Evolutionary conservation across 169 alveolate genomes (phyloP), one percentile per base, ranked within the genome.

Genomic region (Cryptosporidium canis): DNA sequence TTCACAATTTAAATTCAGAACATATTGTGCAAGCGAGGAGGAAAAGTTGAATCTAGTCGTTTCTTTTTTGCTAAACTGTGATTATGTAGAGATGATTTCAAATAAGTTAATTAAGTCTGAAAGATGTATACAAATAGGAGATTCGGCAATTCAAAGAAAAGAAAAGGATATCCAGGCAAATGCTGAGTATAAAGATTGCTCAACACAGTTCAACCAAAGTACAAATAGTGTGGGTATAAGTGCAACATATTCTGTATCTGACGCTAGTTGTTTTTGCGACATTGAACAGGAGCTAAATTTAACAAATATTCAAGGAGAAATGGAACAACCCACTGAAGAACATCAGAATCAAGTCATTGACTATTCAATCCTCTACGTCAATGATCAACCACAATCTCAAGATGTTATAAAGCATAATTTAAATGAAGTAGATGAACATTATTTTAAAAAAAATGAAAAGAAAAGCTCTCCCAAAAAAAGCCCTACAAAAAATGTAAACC

Each of bases 111-210:
- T 77, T 39, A 77, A 61, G 31, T 55, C 72, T 56, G 77, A 61
- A 21, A 77, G 61, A 77, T 77, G 66, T 39, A 56, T 77, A n/a
- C 87, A 77, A 27, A 64, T 77, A 18, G 44, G 43, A 21, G 87
- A 77, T 43, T 77, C 87, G 18, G 41, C 87, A 61, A 37, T 77
- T 18, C 87, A 77, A 33, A 77, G 87, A 58, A 55, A 77, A 77
- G 51, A 55, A 12, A 61, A 77, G 11, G 51, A 77, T 37, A 58
- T 58, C 12, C 87, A 77, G 72, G 43, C 44, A 16, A 61, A 8
- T 35, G 27, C 63, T 53, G 87, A 77, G 9, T 21, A n/a, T 7
- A 77, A 58, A 39, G 87, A 77, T 43, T 39, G n/a, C 11, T 58
- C 56, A 18, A 56, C 65, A 21, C 77, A 61, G 24, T 37, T 39